Conservation (phyloP, 1,284 basidiomycete genomes). For the Malassezia slooffiae region DNA sequence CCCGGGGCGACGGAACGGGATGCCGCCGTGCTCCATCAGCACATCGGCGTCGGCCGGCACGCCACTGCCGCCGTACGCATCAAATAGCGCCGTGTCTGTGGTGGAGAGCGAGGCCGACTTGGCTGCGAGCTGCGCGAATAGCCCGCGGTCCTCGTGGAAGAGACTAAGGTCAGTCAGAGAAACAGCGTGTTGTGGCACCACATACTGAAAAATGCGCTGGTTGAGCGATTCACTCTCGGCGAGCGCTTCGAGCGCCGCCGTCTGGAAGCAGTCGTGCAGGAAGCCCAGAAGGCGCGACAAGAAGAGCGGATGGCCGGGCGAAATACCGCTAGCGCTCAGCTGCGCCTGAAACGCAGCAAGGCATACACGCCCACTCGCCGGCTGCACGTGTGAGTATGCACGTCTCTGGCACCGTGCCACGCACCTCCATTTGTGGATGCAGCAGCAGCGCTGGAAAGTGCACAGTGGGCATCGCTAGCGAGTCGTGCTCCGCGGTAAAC, state of each 20-base stretch:
- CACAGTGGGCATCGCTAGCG: slow-evolving; percentile 3
- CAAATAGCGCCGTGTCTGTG: slow-evolving; percentile 1
- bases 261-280: slow-evolving; percentile 3
- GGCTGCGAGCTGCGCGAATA: slow-evolving; percentile 6
- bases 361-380: slow-evolving; percentile 7
- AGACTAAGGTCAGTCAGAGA: slow-evolving; percentile 8
- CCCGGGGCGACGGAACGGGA: background rate
- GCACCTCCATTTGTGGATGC: slow-evolving; percentile 10
- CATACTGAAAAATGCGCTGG: slow-evolving; percentile 6
- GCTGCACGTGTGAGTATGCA: background rate
- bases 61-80: slow-evolving; percentile 8
- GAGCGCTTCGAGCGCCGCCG: background rate
- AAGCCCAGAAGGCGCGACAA: background rate
- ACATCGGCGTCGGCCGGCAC: slow-evolving; percentile 11
- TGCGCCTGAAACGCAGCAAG: background rate
- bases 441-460: slow-evolving; percentile 14
- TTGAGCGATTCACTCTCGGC: slow-evolving; percentile 5
- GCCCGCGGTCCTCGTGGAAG: background rate
- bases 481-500: background rate
- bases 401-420: too few relatives aligned
- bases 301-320: slow-evolving; percentile 3
- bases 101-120: slow-evolving; percentile 8
- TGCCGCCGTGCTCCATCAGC: background rate
- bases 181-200: background rate
- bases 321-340: background rate